These are phyloP conservation scores for Salix brachista DNA, from an alignment of 345 rosid genomes.

Conservation along the genomic window DNA sequence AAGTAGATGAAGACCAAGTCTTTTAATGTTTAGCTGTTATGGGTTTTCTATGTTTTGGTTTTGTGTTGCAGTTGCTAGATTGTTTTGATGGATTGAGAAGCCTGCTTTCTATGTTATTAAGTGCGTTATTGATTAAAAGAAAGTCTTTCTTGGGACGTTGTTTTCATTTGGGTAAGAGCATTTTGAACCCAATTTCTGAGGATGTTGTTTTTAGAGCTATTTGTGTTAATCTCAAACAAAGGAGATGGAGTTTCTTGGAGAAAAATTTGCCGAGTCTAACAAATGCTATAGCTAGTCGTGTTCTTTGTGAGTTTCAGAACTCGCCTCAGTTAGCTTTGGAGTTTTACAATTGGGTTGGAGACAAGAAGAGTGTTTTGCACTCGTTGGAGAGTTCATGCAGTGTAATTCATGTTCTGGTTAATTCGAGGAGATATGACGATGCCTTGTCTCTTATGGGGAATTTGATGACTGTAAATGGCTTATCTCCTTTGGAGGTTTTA, in stretches of 20 bases:
- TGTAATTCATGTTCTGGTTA: slow-evolving; percentile 50
- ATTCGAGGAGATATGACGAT: slow-evolving; percentile 44
- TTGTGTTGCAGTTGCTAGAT: neutral
- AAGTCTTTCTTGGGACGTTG: slow-evolving; percentile 24
- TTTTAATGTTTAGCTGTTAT: neutral
- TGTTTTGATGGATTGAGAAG: neutral
- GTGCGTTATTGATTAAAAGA: slow-evolving; percentile 28
- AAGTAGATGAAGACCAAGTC: neutral
- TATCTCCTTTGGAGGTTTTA: slow-evolving; percentile 41
- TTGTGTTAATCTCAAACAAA: slow-evolving; percentile 54
- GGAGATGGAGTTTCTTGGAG: slow-evolving; percentile 58
- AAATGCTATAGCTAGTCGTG: slow-evolving; percentile 37
- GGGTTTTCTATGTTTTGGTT: neutral
- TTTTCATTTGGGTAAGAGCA: slow-evolving; percentile 42
- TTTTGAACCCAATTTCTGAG: slow-evolving; percentile 37
- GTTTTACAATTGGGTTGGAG: slow-evolving; percentile 50
- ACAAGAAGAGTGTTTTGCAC: slow-evolving; percentile 18
- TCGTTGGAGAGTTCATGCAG: slow-evolving; percentile 42
- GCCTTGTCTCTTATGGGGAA: slow-evolving; percentile 40
- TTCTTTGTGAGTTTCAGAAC: slow-evolving; percentile 45
- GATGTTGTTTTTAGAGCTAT: slow-evolving; percentile 49
- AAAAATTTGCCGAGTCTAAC: slow-evolving; percentile 40
- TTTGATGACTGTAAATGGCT: slow-evolving; percentile 36
- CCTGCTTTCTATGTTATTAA: slow-evolving; percentile 27
- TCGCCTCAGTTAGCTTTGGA: slow-evolving; percentile 56